These are phyloP conservation scores for Achaetomium macrosporum DNA, from an alignment of 2,329 filamentous ascomycete species.

Conservation along the genomic window DNA sequence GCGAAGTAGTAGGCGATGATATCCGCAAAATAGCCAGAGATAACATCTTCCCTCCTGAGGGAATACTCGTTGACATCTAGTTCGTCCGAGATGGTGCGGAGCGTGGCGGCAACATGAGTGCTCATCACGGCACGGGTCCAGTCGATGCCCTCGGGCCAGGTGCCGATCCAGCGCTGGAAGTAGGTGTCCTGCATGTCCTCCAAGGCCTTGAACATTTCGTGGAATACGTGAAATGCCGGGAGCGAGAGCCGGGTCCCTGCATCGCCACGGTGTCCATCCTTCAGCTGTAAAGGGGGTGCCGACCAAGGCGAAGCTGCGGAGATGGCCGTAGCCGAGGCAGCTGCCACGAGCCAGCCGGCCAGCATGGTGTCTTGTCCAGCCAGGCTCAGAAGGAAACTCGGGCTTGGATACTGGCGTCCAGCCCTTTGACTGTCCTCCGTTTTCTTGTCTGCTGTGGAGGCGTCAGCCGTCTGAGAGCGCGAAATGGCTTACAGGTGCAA, in stretches of 20 bases:
- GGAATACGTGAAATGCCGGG: slow-evolving; percentile 29
- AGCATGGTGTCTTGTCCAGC: slow-evolving; percentile 9
- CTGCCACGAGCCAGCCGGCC: slow-evolving; percentile 10
- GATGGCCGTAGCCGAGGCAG: slow-evolving; percentile 11
- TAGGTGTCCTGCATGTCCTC: slow-evolving; percentile 71
- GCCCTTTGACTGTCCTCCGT: background rate
- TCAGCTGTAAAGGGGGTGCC: background rate
- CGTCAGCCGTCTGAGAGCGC: background rate
- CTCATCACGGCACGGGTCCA: slow-evolving; percentile 86
- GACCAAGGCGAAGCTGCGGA: slow-evolving; percentile 12
- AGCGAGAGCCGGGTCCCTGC: background rate
- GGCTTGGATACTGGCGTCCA: background rate
- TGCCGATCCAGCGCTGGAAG: slow-evolving; percentile 70
- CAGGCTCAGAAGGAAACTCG: background rate
- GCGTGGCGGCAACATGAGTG: slow-evolving; percentile 69
- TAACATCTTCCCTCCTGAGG: slow-evolving; percentile 64
- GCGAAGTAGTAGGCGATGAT: slow-evolving; percentile 76
- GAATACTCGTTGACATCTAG: slow-evolving; percentile 35
- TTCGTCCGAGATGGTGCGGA: slow-evolving; percentile 64
- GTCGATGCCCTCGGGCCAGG: slow-evolving; percentile 82
- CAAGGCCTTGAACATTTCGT: slow-evolving; percentile 57
- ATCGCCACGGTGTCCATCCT: background rate
- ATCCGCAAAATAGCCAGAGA: slow-evolving; percentile 77
- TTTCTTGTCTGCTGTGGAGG: no score
- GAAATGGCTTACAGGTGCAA: background rate